Evolutionary conservation across 73 alveolate species (phyloP), one percentile per base, ranked within the genome.

Genomic region (Paramecium biaurelia): DNA sequence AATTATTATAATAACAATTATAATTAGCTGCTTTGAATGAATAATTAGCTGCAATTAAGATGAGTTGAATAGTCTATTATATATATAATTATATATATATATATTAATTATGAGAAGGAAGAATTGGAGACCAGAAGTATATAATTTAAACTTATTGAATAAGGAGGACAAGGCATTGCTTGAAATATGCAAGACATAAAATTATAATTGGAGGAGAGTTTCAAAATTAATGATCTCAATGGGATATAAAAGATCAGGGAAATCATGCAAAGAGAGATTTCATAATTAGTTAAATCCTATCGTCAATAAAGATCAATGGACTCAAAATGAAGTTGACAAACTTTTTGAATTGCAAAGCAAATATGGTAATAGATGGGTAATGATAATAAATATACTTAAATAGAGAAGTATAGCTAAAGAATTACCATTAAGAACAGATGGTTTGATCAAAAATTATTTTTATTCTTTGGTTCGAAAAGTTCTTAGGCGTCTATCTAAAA

Each of bases 361-460:
- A 37, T 74, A 37, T 37, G 87, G 87, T 28, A 74, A 74, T 41
- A 0, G 59, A 74, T 74, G 87, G 87, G 87, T 74, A 74, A 10
- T 37, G 0, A 12, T 41, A 1, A 1, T 12, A n/a, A 35, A 12
- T 70, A 9, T 74, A 10, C 57, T 53, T 53, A 53, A 53, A 1
- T 53, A 74, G 87, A 74, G 87, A 7, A 41, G 12, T n/a, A 96
- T 97, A 9, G 96, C 98, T 2, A 96, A 94, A 70, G 92, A 76
- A 37, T 87, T 97, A 72, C 99, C 99, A 0, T 98, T 98, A 5
- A 70, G 99, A 85, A 96, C 98, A 9, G 99, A 97, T 85, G 95
- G 96, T 85, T 85, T 97, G 7, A 95, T 97, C 3, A 97, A 97
- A 85, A 97, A 97, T 92, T 96, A 96, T 74, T 97, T 93, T 94